Base-by-base conservation (phyloP, 768 basidiomycete genomes). In the Lentinus brumalis region DNA sequence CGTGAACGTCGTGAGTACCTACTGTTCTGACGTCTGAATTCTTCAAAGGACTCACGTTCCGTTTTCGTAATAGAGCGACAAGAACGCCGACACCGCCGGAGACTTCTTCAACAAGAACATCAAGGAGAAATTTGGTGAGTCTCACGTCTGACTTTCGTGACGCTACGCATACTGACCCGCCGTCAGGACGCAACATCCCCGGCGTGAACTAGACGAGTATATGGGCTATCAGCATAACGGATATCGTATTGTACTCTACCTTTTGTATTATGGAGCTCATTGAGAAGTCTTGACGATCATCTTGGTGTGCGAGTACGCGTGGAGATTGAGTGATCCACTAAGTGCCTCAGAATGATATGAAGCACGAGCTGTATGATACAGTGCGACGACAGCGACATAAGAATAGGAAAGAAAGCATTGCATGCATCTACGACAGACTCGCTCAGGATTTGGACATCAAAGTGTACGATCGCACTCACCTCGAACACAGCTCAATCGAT, bases 401-500 rank as follows among this genome's bases (percentile, higher is more conserved):
- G 47, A 39, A 62, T 62, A 62, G 30, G 44, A 12, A 5, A 52
- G 35, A 41, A 42, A 21, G 39, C 29, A 47, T 18, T 7, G 29
- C 47, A 9, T 30, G 10, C 18, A 50, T 9, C 11, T 18, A 30
- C 29, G 5, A 10, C 29, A 32, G 16, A 26, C 21, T 26, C 21
- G 21, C 21, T 26, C 21, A 26, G 21, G 21, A 26, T 26, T 26
- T 26, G 21, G 21, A 26, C 21, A 26, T 26, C 21, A 26, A 26
- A 26, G 21, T 26, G 21, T 26, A 26, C 21, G 21, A 26, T 26
- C 21, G 21, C 21, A 26, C 21, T 11, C 5, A 47, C 46, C 16
- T 21, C n/a, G 11, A 26, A 31, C 49, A 6, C 41, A 7, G 18
- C 41, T 41, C 60, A 83, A 67, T 87, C 83, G 64, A 86, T 80